Conservation (phyloP, 345 rosid species). For the Gossypium anomalum region DNA sequence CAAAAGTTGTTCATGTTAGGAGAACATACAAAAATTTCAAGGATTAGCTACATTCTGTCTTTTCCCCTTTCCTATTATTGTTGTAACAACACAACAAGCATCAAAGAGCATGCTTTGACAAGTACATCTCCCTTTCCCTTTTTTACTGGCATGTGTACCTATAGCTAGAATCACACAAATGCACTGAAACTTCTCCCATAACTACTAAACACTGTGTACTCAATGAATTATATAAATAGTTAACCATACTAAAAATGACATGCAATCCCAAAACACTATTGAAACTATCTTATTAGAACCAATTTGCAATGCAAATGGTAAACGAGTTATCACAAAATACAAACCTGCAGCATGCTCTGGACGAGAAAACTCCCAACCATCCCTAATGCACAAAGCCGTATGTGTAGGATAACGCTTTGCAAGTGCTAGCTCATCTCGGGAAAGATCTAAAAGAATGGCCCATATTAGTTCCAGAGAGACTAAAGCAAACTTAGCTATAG, state of each 20-base stretch:
- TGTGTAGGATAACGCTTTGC: slow-evolving; percentile 88
- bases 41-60: background rate
- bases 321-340: background rate
- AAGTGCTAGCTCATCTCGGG: slow-evolving; percentile 74
- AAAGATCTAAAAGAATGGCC: slow-evolving; percentile 56
- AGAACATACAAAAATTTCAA: slow-evolving; percentile 1
- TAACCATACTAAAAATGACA: background rate
- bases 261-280: background rate
- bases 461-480: slow-evolving; percentile 12
- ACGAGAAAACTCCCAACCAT: slow-evolving; percentile 94
- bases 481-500: background rate
- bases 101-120: background rate
- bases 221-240: background rate
- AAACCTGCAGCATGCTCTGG: slow-evolving; percentile 84
- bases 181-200: background rate
- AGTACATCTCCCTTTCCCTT: background rate
- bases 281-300: background rate
- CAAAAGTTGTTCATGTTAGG: background rate
- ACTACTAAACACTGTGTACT: background rate
- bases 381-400: slow-evolving; percentile 80
- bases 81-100: background rate
- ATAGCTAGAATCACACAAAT: background rate
- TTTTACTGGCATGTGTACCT: background rate
- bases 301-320: background rate
- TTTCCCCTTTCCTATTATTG: background rate